Base-by-base conservation (phyloP, 176 grass and related monocot species). In the Aegilops umbellulata region DNA sequence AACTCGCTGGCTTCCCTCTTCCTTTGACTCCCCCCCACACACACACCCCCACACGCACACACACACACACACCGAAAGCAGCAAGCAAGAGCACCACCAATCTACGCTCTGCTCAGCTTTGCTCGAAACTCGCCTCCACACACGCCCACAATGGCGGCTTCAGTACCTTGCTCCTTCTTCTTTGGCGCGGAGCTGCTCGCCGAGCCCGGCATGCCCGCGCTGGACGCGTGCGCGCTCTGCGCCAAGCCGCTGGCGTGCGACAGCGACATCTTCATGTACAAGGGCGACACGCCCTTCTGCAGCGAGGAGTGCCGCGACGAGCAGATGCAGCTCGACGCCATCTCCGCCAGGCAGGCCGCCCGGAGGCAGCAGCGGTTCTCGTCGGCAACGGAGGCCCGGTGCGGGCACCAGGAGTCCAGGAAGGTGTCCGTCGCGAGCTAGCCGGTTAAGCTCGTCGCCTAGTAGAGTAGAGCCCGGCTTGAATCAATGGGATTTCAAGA, bases 261-360 rank as follows among this genome's bases (percentile, higher is more conserved):
- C 83, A 80, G 83, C 84, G 90, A 91, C 80, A 79, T 95, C 71
- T 95, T 89, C 88, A 95, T 94, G 92, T 94, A 94, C 94, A 84
- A 49, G 53, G 94, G 94, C 2, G 94, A 94, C 78, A 94, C 89
- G 4, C 94, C 92, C 10, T 94, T 94, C 88, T 97, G 94, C 86
- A 97, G 92, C 86, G 80, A 94, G 75, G 89, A 94, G 22, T 97
- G 94, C 77, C 84, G 92, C 5, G 17, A 87, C 67, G 90, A 94
- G 76, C 92, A 92, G 89, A 94, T 94, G 81, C 89, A 94, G 63
- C 77, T 89, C 81, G 90, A 94, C 79, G 88, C 74, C 31, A 9
- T 82, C 38, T 16, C 14, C 17, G 78, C 5, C 8, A 62, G 79
- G 88, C 78, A 70, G 27, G 10, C 44, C 6, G 70, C 78, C 41